phyloP scores from a whole-genome alignment of 495 filamentous ascomycete genomes.

The Penicilliopsis zonata region DNA sequence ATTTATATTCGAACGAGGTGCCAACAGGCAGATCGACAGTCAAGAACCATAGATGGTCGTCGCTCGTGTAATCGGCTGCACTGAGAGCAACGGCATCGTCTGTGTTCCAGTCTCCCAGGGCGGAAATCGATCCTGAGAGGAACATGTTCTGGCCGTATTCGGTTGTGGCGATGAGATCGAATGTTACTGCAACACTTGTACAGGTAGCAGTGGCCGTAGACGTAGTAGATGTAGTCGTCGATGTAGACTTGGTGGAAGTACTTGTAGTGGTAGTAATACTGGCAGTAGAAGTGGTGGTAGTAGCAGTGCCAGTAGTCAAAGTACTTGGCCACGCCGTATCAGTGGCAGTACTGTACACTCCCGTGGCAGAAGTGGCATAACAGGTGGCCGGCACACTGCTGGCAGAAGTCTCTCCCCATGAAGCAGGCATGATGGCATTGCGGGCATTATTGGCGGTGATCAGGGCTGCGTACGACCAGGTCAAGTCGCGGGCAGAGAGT shows the following conservation, averaged over 20 bases:
- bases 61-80: conserved; percentile 35
- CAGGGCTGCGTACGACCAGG: conserved; percentile 36
- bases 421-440: conserved; percentile 6
- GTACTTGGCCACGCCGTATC: not conserved
- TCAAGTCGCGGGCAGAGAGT: conserved; percentile 34
- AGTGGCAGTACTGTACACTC: conserved; percentile 9
- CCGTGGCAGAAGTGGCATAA: conserved; percentile 10
- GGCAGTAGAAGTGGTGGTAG: conserved; percentile 39
- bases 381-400: conserved; percentile 11
- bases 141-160: conserved; percentile 40
- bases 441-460: conserved; percentile 26
- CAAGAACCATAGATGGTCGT: conserved; percentile 42
- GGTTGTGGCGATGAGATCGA: conserved; percentile 36
- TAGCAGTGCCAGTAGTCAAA: conserved; percentile 2
- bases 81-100: conserved; percentile 33
- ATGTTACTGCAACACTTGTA: conserved; percentile 37
- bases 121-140: conserved; percentile 36
- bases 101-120: conserved; percentile 43
- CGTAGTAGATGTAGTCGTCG: too few relatives aligned
- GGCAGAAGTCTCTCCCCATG: conserved; percentile 10
- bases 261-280: conserved; percentile 35
- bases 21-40: conserved; percentile 36
- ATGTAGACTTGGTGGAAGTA: too few relatives aligned
- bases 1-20: conserved; percentile 51
- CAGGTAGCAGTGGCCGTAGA: conserved; percentile 1